These are phyloP conservation scores for Rhodomyrtus tomentosa DNA, from an alignment of 345 rosid genomes.

Conservation along the genomic window DNA sequence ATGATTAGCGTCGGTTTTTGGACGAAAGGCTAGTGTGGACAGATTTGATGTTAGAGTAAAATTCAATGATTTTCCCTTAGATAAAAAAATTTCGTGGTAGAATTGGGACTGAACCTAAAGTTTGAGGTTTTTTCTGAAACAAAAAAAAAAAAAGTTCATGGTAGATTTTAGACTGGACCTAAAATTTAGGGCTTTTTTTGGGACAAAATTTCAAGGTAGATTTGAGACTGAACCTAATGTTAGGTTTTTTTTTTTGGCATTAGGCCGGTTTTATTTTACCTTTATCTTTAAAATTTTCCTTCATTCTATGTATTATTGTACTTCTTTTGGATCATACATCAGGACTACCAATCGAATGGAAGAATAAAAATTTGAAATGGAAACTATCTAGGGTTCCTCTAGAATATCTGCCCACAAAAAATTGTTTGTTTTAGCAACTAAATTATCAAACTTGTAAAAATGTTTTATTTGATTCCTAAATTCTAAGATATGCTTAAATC, in stretches of 20 bases:
- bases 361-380: not conserved
- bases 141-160: not conserved
- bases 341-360: not conserved
- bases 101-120: too few relatives aligned
- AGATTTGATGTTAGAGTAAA: too few relatives aligned
- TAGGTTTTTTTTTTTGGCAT: too few relatives aligned
- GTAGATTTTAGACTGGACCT: too few relatives aligned
- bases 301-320: not conserved
- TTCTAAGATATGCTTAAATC: not conserved
- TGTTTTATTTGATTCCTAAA: not conserved
- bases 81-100: too few relatives aligned
- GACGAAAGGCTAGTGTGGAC: too few relatives aligned
- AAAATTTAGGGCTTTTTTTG: too few relatives aligned
- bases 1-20: too few relatives aligned
- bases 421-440: not conserved
- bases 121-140: too few relatives aligned
- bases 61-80: too few relatives aligned
- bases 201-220: too few relatives aligned
- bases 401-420: not conserved
- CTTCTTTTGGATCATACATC: not conserved
- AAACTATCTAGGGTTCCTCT: not conserved
- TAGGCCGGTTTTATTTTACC: not conserved
- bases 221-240: too few relatives aligned
- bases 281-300: not conserved
- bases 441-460: not conserved